These are phyloP conservation scores for Sedum album DNA, from an alignment of 164 flowering plant genomes.

Conservation along the genomic window DNA sequence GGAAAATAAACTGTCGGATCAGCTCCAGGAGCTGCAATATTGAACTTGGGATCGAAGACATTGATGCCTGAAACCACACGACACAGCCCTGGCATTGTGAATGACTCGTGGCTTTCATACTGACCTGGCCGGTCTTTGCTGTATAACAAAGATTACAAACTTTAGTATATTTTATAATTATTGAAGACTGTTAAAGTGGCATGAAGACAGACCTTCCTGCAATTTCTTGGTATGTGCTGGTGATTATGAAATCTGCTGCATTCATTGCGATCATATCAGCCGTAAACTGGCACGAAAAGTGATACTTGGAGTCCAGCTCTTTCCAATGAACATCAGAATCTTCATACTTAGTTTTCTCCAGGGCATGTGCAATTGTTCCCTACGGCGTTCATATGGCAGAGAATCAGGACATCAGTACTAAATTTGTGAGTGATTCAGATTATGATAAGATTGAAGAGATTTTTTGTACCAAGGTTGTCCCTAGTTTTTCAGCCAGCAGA, in stretches of 20 bases:
- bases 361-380: too few relatives aligned
- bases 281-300: constrained; percentile 91
- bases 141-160: constrained; percentile 11
- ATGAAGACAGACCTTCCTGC: constrained; percentile 70
- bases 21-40: constrained; percentile 94
- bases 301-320: constrained; percentile 70
- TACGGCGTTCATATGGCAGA: too few relatives aligned
- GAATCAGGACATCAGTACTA: too few relatives aligned
- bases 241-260: constrained; percentile 79
- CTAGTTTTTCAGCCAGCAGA: constrained; percentile 74
- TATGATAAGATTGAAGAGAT: background rate
- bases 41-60: constrained; percentile 91
- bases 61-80: constrained; percentile 85
- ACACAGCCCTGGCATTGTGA: constrained; percentile 81
- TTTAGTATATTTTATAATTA: too few relatives aligned
- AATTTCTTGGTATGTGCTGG: constrained; percentile 96
- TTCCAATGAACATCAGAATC: constrained; percentile 90
- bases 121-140: constrained; percentile 90
- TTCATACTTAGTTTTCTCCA: too few relatives aligned
- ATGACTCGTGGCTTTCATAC: constrained; percentile 79
- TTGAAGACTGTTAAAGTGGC: too few relatives aligned
- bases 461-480: constrained; percentile 55
- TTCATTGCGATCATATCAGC: constrained; percentile 92
- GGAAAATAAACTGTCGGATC: constrained; percentile 91
- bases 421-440: too few relatives aligned